A percentile compares a stretch with the other conserved stretches of the same genome.
Conservation (phyloP, 805 yeast species). For the Candida chilensis region DNA sequence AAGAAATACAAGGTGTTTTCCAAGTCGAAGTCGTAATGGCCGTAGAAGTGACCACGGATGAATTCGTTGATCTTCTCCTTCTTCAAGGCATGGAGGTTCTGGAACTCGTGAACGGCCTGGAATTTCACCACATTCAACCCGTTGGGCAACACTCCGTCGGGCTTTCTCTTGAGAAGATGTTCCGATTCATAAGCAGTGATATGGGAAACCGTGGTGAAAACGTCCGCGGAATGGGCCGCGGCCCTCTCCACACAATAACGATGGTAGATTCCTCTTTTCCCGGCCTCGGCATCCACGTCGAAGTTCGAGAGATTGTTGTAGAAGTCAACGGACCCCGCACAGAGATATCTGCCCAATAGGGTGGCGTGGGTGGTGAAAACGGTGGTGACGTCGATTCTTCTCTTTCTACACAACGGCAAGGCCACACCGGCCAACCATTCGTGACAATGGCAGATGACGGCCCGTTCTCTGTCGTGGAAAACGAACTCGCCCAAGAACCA, state of each 20-base stretch:
- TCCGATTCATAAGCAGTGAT: constrained; percentile 96
- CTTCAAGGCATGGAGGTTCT: constrained; percentile 85
- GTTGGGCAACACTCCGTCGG: constrained; percentile 96
- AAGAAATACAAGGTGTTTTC: constrained; percentile 92
- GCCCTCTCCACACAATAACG: constrained; percentile 95
- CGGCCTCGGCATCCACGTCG: constrained; percentile 97
- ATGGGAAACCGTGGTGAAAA: constrained; percentile 94
- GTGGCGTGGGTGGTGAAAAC: constrained; percentile 98
- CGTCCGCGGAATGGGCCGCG: constrained; percentile 94
- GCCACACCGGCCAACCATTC: constrained; percentile 99
- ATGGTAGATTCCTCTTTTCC: constrained; percentile 94
- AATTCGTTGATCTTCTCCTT: constrained; percentile 92
- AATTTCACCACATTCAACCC: constrained; percentile 94
- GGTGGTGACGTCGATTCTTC: constrained; percentile 89
- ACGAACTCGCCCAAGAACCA: constrained; percentile 96
- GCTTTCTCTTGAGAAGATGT: constrained; percentile 87
- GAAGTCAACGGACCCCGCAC: constrained; percentile 96
- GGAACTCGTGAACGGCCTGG: constrained; percentile 97
- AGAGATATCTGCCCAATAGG: constrained; percentile 83
- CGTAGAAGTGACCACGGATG: constrained; percentile 94
- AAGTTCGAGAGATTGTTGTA: constrained; percentile 83
- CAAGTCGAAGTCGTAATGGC: constrained; percentile 88
- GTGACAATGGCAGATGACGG: constrained; percentile 90
- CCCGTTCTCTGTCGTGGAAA: constrained; percentile 74
- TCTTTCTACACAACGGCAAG: constrained; percentile 81